Evolutionary conservation across 2,329 filamentous ascomycete species (phyloP).

Genomic region (Didymosphaeria variabile): DNA sequence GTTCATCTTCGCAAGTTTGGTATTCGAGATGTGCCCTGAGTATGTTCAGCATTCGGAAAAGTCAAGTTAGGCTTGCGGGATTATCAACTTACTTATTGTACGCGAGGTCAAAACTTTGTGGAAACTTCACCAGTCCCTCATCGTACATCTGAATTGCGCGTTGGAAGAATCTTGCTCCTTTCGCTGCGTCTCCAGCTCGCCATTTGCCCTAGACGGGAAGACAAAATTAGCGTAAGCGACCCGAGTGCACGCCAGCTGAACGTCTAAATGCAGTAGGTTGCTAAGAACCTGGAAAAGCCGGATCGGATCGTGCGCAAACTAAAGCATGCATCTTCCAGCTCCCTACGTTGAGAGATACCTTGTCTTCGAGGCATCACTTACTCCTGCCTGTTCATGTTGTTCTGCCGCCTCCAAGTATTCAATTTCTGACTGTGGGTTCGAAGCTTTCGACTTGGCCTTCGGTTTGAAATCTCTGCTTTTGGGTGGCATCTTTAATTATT

Average conservation of each 20-base stretch:
- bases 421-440: conserved; percentile 69
- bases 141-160: conserved; percentile 73
- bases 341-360: not conserved
- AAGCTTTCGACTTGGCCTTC: conserved; percentile 37
- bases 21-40: conserved; percentile 72
- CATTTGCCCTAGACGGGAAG: conserved; percentile 66
- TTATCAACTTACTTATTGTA: conserved; percentile 71
- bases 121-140: conserved; percentile 68
- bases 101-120: conserved; percentile 72
- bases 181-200: conserved; percentile 74
- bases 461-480: conserved; percentile 41
- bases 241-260: no score
- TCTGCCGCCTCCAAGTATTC: conserved; percentile 75
- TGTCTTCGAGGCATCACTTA: not conserved
- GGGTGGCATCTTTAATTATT: conserved; percentile 33
- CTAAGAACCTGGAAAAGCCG: no score
- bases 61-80: not conserved
- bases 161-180: conserved; percentile 69
- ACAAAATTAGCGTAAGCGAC: not conserved
- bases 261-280: no score
- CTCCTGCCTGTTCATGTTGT: conserved; percentile 72
- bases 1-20: conserved; percentile 73
- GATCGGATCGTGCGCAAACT: no score
- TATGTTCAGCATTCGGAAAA: conserved; percentile 5
- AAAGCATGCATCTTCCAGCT: no score